phyloP scores from a whole-genome alignment of 2,329 filamentous ascomycete genomes.

The Colletotrichum nymphaeae region DNA sequence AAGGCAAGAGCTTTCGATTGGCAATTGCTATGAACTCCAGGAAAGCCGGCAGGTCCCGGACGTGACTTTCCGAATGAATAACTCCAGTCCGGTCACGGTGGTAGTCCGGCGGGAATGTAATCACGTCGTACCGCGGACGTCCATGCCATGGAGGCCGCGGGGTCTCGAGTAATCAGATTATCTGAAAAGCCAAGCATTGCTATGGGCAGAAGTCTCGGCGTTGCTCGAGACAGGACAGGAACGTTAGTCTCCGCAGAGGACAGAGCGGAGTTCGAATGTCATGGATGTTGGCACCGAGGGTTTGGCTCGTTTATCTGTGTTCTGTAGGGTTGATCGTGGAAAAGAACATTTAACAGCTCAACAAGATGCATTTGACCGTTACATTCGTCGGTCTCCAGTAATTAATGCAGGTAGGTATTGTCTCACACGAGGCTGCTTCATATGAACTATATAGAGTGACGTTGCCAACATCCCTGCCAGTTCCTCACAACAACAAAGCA shows the following conservation, averaged over 20 bases:
- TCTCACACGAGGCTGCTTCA: background rate
- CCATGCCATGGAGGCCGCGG: background rate
- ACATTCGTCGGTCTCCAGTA: background rate
- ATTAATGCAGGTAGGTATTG: background rate
- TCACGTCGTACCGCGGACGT: too few relatives aligned
- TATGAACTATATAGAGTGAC: background rate
- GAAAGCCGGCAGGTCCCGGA: too few relatives aligned
- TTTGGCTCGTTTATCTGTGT: too few relatives aligned
- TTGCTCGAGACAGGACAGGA: background rate
- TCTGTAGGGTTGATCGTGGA: background rate
- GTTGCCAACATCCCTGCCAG: background rate
- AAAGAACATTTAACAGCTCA: background rate
- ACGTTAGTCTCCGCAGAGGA: background rate
- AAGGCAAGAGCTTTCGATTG: too few relatives aligned
- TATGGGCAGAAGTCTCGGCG: background rate
- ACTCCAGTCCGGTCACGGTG: too few relatives aligned
- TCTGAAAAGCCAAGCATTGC: background rate
- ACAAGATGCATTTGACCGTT: too few relatives aligned
- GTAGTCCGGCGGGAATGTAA: too few relatives aligned
- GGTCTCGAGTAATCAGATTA: background rate
- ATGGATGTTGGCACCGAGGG: too few relatives aligned
- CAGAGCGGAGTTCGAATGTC: too few relatives aligned
- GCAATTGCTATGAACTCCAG: too few relatives aligned
- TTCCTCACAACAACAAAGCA: background rate
- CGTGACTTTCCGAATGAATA: too few relatives aligned